Evolutionary conservation across 2,329 filamentous ascomycete genomes (phyloP).

Genomic region (Triangularia verruculosa): DNA sequence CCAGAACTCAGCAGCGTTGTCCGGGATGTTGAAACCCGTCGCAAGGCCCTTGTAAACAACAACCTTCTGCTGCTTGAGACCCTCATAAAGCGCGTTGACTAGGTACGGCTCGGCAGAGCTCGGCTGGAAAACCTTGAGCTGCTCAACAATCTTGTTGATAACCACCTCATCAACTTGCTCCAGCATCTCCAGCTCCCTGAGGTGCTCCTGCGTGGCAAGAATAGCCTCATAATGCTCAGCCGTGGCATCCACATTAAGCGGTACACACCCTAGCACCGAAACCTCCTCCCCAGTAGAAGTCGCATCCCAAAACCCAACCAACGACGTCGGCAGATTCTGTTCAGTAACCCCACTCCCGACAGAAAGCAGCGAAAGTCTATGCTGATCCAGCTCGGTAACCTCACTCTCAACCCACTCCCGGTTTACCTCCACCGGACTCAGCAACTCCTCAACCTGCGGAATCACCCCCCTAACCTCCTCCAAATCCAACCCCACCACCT

Average conservation of each 20-base stretch:
- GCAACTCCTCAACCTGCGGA: slow-evolving; percentile 27
- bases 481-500: slow-evolving; percentile 27
- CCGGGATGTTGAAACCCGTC: slow-evolving; percentile 35
- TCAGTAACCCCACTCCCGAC: slow-evolving; percentile 12
- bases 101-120: slow-evolving; percentile 23
- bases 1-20: slow-evolving; percentile 35
- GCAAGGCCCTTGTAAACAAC: slow-evolving; percentile 36
- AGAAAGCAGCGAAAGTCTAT: slow-evolving; percentile 9
- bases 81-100: slow-evolving; percentile 30
- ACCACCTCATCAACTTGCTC: slow-evolving; percentile 31
- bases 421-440: slow-evolving; percentile 15
- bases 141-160: slow-evolving; percentile 28
- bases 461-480: slow-evolving; percentile 26
- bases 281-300: slow-evolving; percentile 30
- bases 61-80: slow-evolving; percentile 29
- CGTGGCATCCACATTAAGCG: slow-evolving; percentile 31
- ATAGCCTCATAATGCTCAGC: slow-evolving; percentile 32
- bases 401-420: background rate
- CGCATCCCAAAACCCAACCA: slow-evolving; percentile 34
- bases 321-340: slow-evolving; percentile 21
- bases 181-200: slow-evolving; percentile 34
- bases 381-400: slow-evolving; percentile 1
- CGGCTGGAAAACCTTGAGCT: slow-evolving; percentile 24
- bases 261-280: slow-evolving; percentile 32
- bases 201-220: slow-evolving; percentile 32